phyloP scores from a whole-genome alignment of 805 yeast genomes.

The Pichia sporocuriosa region DNA sequence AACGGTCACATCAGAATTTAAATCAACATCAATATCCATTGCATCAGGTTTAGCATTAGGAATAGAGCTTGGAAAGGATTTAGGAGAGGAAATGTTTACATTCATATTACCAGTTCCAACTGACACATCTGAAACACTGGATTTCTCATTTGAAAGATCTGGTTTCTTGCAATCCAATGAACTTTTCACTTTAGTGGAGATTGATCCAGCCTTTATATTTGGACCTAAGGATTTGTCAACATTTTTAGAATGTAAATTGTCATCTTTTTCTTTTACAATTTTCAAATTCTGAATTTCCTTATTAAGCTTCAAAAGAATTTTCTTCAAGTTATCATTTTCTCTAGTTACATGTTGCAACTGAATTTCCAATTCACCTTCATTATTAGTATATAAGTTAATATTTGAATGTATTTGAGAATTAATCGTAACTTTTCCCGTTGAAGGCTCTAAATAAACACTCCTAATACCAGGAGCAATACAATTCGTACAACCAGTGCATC shows the following conservation, averaged over 20 bases:
- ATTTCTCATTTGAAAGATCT: too few species aligned
- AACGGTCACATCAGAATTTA: too few species aligned
- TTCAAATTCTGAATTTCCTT: conserved; percentile 32
- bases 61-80: too few species aligned
- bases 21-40: not conserved
- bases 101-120: too few species aligned
- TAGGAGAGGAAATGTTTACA: too few species aligned
- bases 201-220: too few species aligned
- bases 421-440: conserved; percentile 19
- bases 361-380: conserved; percentile 27
- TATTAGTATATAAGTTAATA: conserved; percentile 28
- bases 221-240: not conserved
- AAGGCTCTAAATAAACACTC: conserved; percentile 12
- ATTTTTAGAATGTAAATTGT: not conserved
- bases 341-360: conserved; percentile 37
- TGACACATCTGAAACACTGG: too few species aligned
- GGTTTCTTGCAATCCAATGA: too few species aligned
- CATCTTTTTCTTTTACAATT: conserved; percentile 19
- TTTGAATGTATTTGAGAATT: conserved; percentile 33
- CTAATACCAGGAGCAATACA: conserved; percentile 11
- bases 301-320: conserved; percentile 34
- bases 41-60: not conserved
- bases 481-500: conserved; percentile 6
- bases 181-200: too few species aligned
- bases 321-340: conserved; percentile 39